Base-by-base conservation (phyloP, 768 basidiomycete genomes). In the Rhodotorula babjevae region DNA sequence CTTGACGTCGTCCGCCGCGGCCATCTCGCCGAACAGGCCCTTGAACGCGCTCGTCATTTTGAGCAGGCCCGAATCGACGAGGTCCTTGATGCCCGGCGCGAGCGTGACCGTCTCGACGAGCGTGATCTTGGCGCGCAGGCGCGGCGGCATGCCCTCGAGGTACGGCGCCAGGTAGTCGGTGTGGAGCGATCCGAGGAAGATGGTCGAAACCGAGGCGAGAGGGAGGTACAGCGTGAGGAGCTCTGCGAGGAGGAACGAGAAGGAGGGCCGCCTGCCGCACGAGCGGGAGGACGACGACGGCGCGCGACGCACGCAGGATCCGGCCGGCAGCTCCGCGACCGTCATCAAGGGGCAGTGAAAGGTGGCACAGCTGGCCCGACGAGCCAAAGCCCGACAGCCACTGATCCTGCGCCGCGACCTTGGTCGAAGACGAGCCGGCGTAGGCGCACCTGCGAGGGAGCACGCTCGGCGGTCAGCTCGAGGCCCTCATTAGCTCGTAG, bases 111-210 rank as follows among this genome's bases (percentile, higher is more conserved):
- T 55, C 27, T 53, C 40, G 53, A 64, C 36, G 18, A 71, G 61
- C 15, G n/a, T 18, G 25, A 66, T 40, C n/a, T 71, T 71, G 15
- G 12, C 0, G 42, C 61, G 33, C 7, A 55, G 25, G 10, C n/a
- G 42, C 1, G 53, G 14, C 5, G 69, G 52, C 27, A 71, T 46
- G 18, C 18, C 53, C 12, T 36, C 36, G 46, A 71, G 64, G 53
- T 65, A 71, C 0, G 27, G 10, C 36, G 56, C 61, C 33, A 71
- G 69, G 8, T 57, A 33, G 53, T 50, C 18, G 19, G 40, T 57
- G 61, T 71, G 64, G 10, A 71, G 60, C 3, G 64, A 61, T 29
- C 53, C 69, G 53, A 71, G 31, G 25, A 71, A 57, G 46, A 71
- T 53, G 21, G 6, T 44, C 60, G 69, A 46, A 46, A 52, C n/a